phyloP scores from a whole-genome alignment of 2,329 filamentous ascomycete species.

The Pseudogymnoascus sp. region DNA sequence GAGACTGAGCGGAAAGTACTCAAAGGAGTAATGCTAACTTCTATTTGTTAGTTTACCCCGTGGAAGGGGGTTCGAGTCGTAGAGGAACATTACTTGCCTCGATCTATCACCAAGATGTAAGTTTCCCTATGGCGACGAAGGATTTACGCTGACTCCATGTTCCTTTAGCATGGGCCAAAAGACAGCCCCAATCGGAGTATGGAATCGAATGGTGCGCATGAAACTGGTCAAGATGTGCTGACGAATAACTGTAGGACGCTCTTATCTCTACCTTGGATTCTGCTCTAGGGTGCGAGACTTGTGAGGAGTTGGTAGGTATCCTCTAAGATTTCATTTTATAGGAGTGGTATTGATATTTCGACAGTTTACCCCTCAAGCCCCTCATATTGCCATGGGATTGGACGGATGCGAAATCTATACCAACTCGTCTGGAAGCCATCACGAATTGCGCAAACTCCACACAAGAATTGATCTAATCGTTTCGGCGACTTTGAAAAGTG shows the following conservation, averaged over 20 bases:
- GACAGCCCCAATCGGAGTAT: conserved; percentile 43
- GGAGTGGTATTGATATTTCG: neutral
- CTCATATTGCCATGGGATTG: conserved; percentile 52
- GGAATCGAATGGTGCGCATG: neutral
- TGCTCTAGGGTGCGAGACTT: conserved; percentile 56
- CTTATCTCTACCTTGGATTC: conserved; percentile 48
- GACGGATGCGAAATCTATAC: conserved; percentile 65
- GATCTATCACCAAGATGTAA: conserved; percentile 47
- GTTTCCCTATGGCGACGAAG: conserved; percentile 14
- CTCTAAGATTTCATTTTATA: neutral
- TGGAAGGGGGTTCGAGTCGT: conserved; percentile 51
- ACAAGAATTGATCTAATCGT: conserved; percentile 56
- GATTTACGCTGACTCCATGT: neutral
- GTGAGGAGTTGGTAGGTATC: conserved; percentile 48
- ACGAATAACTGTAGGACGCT: conserved; percentile 27
- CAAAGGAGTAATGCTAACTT: neutral
- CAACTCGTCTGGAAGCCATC: conserved; percentile 63
- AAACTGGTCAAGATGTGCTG: neutral
- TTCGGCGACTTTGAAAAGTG: conserved; percentile 53
- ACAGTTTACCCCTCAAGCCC: conserved; percentile 44
- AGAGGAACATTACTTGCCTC: conserved; percentile 59
- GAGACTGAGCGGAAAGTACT: neutral
- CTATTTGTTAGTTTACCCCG: conserved; percentile 49
- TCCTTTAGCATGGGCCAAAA: conserved; percentile 33
- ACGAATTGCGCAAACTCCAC: conserved; percentile 59